Evolutionary conservation across 345 rosid genomes (phyloP).

Genomic region (Sisymbrium irio): DNA sequence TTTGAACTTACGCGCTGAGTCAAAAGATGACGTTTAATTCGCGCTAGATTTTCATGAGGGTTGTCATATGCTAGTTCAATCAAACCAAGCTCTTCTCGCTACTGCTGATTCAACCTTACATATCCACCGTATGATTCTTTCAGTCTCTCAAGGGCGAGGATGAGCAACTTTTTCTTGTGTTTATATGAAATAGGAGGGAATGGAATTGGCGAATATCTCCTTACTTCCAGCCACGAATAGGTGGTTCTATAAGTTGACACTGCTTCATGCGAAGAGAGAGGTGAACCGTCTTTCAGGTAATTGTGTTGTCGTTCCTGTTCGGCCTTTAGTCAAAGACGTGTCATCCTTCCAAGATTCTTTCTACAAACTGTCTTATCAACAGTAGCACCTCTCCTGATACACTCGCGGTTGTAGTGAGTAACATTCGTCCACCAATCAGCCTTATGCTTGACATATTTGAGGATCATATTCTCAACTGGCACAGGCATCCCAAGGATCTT

Average conservation of each 20-base stretch:
- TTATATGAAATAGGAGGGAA: constrained; percentile 89
- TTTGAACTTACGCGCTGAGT: constrained; percentile 82
- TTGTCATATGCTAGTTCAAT: constrained; percentile 94
- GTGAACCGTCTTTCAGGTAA: constrained; percentile 87
- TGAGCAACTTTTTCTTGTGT: constrained; percentile 85
- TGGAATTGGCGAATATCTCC: constrained; percentile 83
- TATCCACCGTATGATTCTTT: constrained; percentile 90
- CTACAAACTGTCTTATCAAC: constrained; percentile 92
- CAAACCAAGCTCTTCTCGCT: constrained; percentile 90
- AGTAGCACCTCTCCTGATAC: constrained; percentile 91
- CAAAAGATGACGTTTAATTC: constrained; percentile 87
- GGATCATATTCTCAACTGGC: constrained; percentile 46
- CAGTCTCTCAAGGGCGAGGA: constrained; percentile 86
- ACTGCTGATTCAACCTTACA: constrained; percentile 81
- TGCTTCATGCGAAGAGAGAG: constrained; percentile 89
- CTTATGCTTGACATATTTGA: constrained; percentile 79
- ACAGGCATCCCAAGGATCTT: neutral
- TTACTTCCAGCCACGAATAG: constrained; percentile 82
- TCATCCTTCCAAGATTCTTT: constrained; percentile 82
- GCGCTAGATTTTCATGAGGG: constrained; percentile 84
- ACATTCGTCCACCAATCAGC: constrained; percentile 92
- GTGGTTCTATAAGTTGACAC: constrained; percentile 85
- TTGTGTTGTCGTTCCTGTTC: constrained; percentile 92
- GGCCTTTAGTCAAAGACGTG: constrained; percentile 92
- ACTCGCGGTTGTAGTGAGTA: constrained; percentile 88